Conservation (phyloP, 495 filamentous ascomycete species). For the Tetracladium setigerum region DNA sequence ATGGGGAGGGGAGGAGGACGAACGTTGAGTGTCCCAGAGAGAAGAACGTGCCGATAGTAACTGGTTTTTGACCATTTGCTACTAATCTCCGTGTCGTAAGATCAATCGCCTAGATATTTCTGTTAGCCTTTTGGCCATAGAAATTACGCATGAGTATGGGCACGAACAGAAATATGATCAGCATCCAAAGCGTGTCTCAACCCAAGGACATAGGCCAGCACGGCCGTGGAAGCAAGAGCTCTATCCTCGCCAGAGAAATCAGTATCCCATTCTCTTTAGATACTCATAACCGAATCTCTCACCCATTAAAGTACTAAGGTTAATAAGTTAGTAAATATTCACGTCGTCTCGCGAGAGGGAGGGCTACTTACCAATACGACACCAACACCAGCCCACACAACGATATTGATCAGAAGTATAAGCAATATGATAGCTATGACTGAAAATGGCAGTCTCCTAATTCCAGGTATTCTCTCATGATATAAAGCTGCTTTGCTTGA, state of each 20-base stretch:
- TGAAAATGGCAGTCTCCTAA: too few relatives aligned
- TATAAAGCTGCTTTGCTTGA: too few relatives aligned
- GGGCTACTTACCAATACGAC: slow-evolving; percentile 40
- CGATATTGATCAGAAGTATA: slow-evolving; percentile 54
- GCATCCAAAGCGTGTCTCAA: slow-evolving; percentile 87
- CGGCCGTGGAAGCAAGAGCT: slow-evolving; percentile 30
- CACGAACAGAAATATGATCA: slow-evolving; percentile 65
- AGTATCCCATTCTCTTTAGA: not conserved
- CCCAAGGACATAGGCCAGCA: slow-evolving; percentile 77
- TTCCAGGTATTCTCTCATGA: too few relatives aligned
- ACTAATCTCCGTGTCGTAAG: slow-evolving; percentile 85
- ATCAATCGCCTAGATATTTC: slow-evolving; percentile 57
- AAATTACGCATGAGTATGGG: too few relatives aligned
- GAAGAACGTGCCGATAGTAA: slow-evolving; percentile 86
- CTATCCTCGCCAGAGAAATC: too few relatives aligned
- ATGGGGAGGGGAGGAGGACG: slow-evolving; percentile 31
- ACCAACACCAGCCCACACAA: slow-evolving; percentile 63
- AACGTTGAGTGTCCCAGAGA: slow-evolving; percentile 87
- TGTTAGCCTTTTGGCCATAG: too few relatives aligned
- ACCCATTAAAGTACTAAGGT: too few relatives aligned
- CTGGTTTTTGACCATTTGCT: slow-evolving; percentile 72
- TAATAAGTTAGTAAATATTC: too few relatives aligned
- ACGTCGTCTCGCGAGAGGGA: too few relatives aligned
- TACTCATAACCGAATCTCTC: slow-evolving; percentile 5
- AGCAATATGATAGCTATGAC: slow-evolving; percentile 45